A percentile compares a stretch with the other conserved stretches of the same genome.
These are phyloP conservation scores for Acacia crassicarpa DNA, from an alignment of 306 rosid species.

Conservation along the genomic window DNA sequence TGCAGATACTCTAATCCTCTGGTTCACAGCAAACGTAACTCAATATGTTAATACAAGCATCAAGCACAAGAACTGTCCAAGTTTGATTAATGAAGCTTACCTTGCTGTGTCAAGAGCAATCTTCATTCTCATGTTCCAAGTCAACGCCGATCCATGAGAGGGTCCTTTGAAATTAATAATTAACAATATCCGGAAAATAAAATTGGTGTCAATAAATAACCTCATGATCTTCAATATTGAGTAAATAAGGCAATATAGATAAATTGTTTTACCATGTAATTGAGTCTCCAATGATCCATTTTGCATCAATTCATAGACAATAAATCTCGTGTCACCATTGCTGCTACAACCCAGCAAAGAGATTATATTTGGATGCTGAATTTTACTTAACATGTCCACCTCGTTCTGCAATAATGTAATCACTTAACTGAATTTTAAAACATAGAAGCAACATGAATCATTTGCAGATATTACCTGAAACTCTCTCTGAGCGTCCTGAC, in stretches of 20 bases:
- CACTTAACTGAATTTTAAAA: not conserved
- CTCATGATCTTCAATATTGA: no score
- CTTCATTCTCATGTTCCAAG: no score
- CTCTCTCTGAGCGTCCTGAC: slow-evolving; percentile 69
- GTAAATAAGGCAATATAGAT: no score
- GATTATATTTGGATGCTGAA: slow-evolving; percentile 85
- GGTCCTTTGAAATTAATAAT: no score
- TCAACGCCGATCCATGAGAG: no score
- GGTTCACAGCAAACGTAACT: slow-evolving; percentile 38
- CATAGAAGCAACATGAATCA: not conserved
- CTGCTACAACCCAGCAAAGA: slow-evolving; percentile 76
- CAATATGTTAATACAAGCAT: slow-evolving; percentile 33
- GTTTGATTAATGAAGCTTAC: slow-evolving; percentile 45
- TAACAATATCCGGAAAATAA: no score
- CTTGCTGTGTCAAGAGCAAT: no score
- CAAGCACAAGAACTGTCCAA: not conserved
- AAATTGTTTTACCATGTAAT: no score
- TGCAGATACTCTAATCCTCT: slow-evolving; percentile 96
- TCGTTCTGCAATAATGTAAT: slow-evolving; percentile 74
- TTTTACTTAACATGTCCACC: slow-evolving; percentile 75
- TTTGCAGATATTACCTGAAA: slow-evolving; percentile 56
- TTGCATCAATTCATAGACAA: no score
- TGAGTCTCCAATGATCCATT: no score
- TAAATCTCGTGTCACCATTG: slow-evolving; percentile 53
- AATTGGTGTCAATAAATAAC: no score